Base-by-base conservation (phyloP, 2,329 filamentous ascomycete genomes). In the Helminthosporium solani region DNA sequence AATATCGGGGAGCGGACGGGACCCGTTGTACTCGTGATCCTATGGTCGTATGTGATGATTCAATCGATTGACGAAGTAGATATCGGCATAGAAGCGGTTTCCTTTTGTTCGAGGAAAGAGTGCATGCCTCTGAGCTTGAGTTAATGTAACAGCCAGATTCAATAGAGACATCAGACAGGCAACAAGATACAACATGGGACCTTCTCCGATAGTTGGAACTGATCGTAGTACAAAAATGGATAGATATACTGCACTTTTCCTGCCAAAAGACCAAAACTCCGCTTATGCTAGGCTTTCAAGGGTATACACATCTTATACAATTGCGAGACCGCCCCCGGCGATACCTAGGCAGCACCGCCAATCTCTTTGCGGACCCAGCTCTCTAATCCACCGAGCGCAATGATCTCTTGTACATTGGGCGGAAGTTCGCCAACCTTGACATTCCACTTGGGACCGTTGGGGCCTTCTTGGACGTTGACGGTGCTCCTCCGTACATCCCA, bases 401-500 rank as follows among this genome's bases (percentile, higher is more conserved):
- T 71, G 30, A 73, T 72, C 53, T 72, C 87, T 68, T 96, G 90
- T 44, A 96, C 87, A 63, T 92, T 95, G 0, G 87, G 83, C 12
- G 89, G 87, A 52, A 95, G 67, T 74, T 94, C 87, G 7, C 88
- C 88, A 1, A 95, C 89, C 72, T 86, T 88, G 65, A 94, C 81
- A 40, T 77, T 85, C 90, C 89, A 96, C 30, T 73, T 80, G 45
- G 77, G 66, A 1, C 87, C 87, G 36, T 77, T 77, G 44, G 82
- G 73, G 1, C 85, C 84, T 72, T 95, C 88, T 16, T 81, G 80
- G 1, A 95, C 78, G 1, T 78, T 78, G 5, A 95, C 84, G 58
- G 79, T 82, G 67, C 83, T 88, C 47, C 85, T 76, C 47, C 79
- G 74, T 9, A 95, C 82, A 67, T 96, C 89, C 90, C 90, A 95